A percentile compares a stretch with the other conserved stretches of the same genome.
These are phyloP conservation scores for Gaeumannomyces sp. DNA, from an alignment of 2,329 filamentous ascomycete species.

Conservation along the genomic window DNA sequence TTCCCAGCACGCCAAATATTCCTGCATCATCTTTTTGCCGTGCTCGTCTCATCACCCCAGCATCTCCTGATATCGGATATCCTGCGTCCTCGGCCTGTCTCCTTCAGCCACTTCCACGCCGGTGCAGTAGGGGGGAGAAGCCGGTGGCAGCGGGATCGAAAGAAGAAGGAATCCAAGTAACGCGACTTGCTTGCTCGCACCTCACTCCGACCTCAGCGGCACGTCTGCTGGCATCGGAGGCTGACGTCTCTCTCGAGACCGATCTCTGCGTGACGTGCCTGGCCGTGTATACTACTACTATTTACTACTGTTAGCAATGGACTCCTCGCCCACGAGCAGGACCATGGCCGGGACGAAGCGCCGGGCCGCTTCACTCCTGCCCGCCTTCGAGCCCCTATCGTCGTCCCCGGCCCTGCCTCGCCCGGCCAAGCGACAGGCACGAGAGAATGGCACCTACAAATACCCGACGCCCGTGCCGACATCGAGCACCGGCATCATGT, in stretches of 20 bases:
- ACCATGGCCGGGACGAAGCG: slow-evolving; percentile 47
- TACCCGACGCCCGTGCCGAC: slow-evolving; percentile 94
- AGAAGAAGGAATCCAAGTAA: background rate
- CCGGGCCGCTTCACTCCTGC: slow-evolving; percentile 62
- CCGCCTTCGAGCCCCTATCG: slow-evolving; percentile 73
- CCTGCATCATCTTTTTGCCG: background rate
- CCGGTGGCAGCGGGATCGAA: background rate
- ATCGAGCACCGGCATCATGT: slow-evolving; percentile 85
- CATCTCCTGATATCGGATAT: background rate
- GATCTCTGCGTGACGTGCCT: background rate
- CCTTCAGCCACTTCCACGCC: background rate
- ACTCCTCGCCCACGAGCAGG: slow-evolving; percentile 31
- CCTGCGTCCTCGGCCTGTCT: background rate
- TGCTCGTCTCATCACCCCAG: background rate
- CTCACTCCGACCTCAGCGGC: background rate
- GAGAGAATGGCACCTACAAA: slow-evolving; percentile 47
- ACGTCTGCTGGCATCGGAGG: background rate
- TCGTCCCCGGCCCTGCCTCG: slow-evolving; percentile 69
- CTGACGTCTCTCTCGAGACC: background rate
- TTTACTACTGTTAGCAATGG: slow-evolving; percentile 26
- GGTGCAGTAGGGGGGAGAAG: background rate
- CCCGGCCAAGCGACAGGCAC: slow-evolving; percentile 61
- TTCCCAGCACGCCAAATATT: background rate
- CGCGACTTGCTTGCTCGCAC: background rate
- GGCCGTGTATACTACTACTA: background rate